A percentile compares a stretch with the other conserved stretches of the same genome.
These are phyloP conservation scores for Aureobasidium musti DNA, from an alignment of 2,329 filamentous ascomycete genomes.

Conservation along the genomic window DNA sequence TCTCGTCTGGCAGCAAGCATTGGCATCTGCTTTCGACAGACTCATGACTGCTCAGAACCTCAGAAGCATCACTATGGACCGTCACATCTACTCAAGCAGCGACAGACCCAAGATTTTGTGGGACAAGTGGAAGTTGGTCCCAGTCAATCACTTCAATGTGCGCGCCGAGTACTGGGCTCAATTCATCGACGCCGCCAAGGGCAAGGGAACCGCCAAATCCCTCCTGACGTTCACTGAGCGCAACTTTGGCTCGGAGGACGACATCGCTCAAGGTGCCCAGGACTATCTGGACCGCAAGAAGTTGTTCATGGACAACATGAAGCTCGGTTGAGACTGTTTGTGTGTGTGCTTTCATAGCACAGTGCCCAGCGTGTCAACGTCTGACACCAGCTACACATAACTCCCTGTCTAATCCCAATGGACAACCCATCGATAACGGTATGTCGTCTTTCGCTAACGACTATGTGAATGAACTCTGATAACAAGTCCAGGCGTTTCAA, in stretches of 20 bases:
- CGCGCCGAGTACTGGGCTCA: constrained; percentile 1
- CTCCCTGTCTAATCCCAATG: too few relatives aligned
- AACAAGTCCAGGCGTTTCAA: neutral
- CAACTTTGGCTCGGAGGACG: neutral
- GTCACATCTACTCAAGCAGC: neutral
- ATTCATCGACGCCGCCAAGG: neutral
- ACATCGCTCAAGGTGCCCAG: neutral
- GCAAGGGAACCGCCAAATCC: neutral
- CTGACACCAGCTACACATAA: too few relatives aligned
- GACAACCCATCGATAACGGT: neutral
- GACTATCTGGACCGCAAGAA: neutral
- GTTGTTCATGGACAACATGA: neutral
- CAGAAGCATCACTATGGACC: neutral
- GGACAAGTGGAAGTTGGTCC: neutral
- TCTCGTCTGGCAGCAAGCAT: neutral
- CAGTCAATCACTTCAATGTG: neutral
- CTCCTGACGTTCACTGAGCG: neutral
- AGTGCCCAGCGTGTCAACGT: too few relatives aligned
- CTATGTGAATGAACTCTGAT: neutral
- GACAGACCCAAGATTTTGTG: neutral
- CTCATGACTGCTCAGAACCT: neutral
- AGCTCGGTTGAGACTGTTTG: neutral
- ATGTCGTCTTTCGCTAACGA: neutral
- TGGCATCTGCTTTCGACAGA: neutral
- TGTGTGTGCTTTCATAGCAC: neutral